Evolutionary conservation across 2,329 filamentous ascomycete species (phyloP), one percentile per base, ranked within the genome.

Genomic region (Microcyclospora tardicrescens): DNA sequence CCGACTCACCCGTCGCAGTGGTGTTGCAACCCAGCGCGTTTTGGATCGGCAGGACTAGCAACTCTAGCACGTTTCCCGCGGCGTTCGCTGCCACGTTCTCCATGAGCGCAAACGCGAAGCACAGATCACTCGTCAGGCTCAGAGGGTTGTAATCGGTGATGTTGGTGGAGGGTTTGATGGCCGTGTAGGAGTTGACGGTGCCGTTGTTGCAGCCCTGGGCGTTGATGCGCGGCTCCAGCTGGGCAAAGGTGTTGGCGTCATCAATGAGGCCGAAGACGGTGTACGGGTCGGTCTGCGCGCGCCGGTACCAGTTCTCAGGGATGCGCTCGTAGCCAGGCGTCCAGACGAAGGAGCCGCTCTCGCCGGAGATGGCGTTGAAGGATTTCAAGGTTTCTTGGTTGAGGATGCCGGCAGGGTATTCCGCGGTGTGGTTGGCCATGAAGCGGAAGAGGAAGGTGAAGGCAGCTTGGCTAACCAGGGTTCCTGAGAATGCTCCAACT

Each of bases 281-380:
- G 30, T 32, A 32, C 6, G 30, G 14, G 14, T 32, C 30, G 30
- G 12, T 5, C 12, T n/a, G 12, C 12, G 12, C 30, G 14, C 30
- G 30, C 6, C 30, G 39, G 38, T 29, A 47, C 49, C 53, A 56
- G 41, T 55, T 52, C 2, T 44, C 39, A 1, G 53, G 53, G 27
- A 56, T 53, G 3, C 48, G 39, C 40, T 56, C 53, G 31, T 44
- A 36, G 16, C 47, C 47, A 8, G 36, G 34, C 2, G 28, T 34
- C 30, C 43, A 44, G 11, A 35, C 36, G 16, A 46, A 29, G 27
- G 41, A 44, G 33, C 49, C 44, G 6, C 65, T 56, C 10, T 47
- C 47, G 12, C 46, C 49, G 10, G 41, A 49, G 12, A 62, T 48
- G 28, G 53, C 53, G 32, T 49, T 54, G 45, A 60, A 61, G 15